Evolutionary conservation across 805 yeast genomes (phyloP).

Genomic region (Diddensiella caesifluorescens): DNA sequence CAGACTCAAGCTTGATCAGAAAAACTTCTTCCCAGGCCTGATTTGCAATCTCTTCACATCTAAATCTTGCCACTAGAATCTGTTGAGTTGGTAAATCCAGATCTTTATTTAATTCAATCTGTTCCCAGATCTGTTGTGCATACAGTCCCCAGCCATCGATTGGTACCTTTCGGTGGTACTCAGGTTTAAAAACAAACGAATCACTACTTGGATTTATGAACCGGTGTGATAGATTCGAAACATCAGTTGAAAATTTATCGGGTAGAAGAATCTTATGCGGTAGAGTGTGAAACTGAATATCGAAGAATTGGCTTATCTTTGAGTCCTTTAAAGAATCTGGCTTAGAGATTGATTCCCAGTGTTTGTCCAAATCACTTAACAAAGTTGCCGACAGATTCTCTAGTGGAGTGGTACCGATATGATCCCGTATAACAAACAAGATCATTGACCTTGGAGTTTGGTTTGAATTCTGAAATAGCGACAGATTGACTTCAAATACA

Average conservation of each 20-base stretch:
- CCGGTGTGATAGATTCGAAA: conserved; percentile 57
- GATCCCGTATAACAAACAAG: conserved; percentile 88
- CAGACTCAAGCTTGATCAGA: conserved; percentile 29
- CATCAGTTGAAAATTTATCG: conserved; percentile 59
- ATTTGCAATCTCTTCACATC: conserved; percentile 82
- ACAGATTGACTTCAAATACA: conserved; percentile 90
- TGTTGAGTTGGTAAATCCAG: conserved; percentile 96
- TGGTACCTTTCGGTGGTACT: conserved; percentile 82
- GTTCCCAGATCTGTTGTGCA: conserved; percentile 89
- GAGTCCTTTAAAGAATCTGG: conserved; percentile 58
- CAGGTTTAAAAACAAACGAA: conserved; percentile 49
- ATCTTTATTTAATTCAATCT: conserved; percentile 87
- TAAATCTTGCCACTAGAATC: conserved; percentile 85
- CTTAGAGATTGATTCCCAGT: conserved; percentile 75
- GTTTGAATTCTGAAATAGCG: conserved; percentile 64
- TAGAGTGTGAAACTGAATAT: conserved; percentile 71
- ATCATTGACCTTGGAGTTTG: conserved; percentile 38
- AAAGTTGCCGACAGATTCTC: conserved; percentile 64
- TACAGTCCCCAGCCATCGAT: conserved; percentile 95
- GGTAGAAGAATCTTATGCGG: conserved; percentile 82
- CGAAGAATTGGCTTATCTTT: conserved; percentile 71
- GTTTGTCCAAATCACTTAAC: conserved; percentile 60
- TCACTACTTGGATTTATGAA: conserved; percentile 45
- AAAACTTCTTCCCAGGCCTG: conserved; percentile 42
- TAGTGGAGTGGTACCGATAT: conserved; percentile 80